Evolutionary conservation across 768 basidiomycete genomes (phyloP).

Genomic region (Butyriboletus loyo): DNA sequence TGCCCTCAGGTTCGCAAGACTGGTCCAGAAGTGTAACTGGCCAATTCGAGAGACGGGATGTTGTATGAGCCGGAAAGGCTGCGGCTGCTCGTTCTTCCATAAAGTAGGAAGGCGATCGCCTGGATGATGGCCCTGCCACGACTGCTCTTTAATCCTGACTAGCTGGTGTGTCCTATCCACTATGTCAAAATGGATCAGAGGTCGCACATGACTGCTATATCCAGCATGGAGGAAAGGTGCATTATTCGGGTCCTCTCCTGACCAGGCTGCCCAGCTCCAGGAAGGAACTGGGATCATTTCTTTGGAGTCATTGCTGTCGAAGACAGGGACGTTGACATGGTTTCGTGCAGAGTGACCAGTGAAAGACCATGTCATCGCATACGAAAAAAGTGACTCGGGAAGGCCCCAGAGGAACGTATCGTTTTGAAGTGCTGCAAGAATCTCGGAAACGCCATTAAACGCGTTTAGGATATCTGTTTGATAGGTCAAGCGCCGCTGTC

Average conservation of each 20-base stretch:
- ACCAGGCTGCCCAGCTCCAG: slow-evolving; percentile 19
- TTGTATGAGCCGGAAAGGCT: not conserved
- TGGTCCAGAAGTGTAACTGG: slow-evolving; percentile 17
- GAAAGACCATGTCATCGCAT: slow-evolving; percentile 6
- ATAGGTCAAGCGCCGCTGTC: slow-evolving; percentile 9
- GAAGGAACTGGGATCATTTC: slow-evolving; percentile 12
- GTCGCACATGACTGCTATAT: not conserved
- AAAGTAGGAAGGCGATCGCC: not conserved
- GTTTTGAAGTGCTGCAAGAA: slow-evolving; percentile 5
- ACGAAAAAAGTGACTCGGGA: slow-evolving; percentile 14
- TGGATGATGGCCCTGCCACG: not conserved
- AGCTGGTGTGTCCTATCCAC: not conserved
- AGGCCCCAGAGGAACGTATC: slow-evolving; percentile 16
- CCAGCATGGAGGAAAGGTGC: not conserved
- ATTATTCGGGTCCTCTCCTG: not conserved
- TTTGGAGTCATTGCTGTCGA: slow-evolving; percentile 3
- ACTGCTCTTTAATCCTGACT: not conserved
- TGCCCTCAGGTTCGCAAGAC: not conserved
- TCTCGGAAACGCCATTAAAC: slow-evolving; percentile 14
- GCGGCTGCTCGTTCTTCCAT: not conserved
- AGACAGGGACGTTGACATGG: not conserved
- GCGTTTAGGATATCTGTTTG: slow-evolving; percentile 17
- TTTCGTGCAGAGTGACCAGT: slow-evolving; percentile 1
- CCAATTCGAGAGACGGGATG: not conserved
- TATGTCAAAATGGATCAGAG: slow-evolving; percentile 6